Conservation (phyloP, 768 basidiomycete species). For the Kondoa malvinella region DNA sequence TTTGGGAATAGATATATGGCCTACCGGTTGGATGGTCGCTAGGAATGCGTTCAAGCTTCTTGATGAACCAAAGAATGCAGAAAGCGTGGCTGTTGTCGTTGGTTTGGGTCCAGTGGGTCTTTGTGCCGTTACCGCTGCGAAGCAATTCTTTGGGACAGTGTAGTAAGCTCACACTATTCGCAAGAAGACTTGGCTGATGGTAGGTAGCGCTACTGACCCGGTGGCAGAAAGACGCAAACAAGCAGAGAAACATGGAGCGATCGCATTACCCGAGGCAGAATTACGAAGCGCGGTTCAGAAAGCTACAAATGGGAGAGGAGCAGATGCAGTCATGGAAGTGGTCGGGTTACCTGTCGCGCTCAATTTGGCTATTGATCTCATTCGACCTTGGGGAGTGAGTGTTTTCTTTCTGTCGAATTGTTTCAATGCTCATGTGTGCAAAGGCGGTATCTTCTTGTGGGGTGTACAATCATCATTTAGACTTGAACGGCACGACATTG, state of each 20-base stretch:
- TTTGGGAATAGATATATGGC: conserved; percentile 1
- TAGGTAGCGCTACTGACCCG: background rate
- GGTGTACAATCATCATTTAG: background rate
- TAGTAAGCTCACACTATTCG: conserved; percentile 11
- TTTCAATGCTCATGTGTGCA: background rate
- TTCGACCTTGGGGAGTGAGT: conserved; percentile 22
- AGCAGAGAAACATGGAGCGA: conserved; percentile 32
- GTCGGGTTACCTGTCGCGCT: conserved; percentile 30
- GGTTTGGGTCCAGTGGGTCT: conserved; percentile 34
- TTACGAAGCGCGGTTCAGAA: conserved; percentile 20
- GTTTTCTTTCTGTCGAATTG: background rate
- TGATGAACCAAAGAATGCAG: conserved; percentile 23
- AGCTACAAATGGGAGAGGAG: conserved; percentile 28
- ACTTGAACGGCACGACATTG: conserved; percentile 10
- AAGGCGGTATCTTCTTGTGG: background rate
- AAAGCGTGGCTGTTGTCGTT: conserved; percentile 29
- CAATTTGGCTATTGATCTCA: conserved; percentile 28
- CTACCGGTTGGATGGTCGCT: conserved; percentile 15
- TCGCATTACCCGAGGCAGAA: conserved; percentile 24
- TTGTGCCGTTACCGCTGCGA: conserved; percentile 31
- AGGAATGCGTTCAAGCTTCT: conserved; percentile 28
- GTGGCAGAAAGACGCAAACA: conserved; percentile 20
- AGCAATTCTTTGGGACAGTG: conserved; percentile 28
- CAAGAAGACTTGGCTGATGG: background rate
- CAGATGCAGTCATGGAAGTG: conserved; percentile 32